A percentile compares a stretch with the other conserved stretches of the same genome.
Conservation (phyloP, 768 basidiomycete species). For the Amanita jacksonii region DNA sequence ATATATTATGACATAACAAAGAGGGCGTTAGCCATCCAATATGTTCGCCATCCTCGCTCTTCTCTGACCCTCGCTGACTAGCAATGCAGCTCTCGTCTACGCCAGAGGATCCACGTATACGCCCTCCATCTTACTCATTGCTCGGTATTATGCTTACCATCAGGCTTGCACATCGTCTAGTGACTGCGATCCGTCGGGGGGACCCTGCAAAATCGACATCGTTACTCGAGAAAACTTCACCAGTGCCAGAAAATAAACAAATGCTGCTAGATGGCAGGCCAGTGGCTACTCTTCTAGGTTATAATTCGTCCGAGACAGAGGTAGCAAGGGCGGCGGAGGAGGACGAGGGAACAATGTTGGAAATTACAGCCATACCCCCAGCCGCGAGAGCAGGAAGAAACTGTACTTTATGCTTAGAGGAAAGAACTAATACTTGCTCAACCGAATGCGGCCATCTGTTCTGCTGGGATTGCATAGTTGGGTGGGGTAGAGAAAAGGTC, state of each 20-base stretch:
- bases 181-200: slow-evolving; percentile 31
- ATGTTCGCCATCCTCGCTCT: slow-evolving; percentile 33
- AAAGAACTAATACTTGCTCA: slow-evolving; percentile 69
- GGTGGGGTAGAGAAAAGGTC: slow-evolving; percentile 86
- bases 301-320: slow-evolving; percentile 40
- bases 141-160: slow-evolving; percentile 65
- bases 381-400: slow-evolving; percentile 47
- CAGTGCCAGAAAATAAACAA: slow-evolving; percentile 20
- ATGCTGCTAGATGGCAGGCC: slow-evolving; percentile 51
- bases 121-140: slow-evolving; percentile 81
- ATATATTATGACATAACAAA: slow-evolving; percentile 69
- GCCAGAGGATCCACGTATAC: slow-evolving; percentile 58
- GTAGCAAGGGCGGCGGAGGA: slow-evolving; percentile 55
- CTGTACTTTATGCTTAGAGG: slow-evolving; percentile 81
- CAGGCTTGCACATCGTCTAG: slow-evolving; percentile 54
- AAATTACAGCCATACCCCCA: slow-evolving; percentile 45
- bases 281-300: slow-evolving; percentile 46
- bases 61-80: background rate
- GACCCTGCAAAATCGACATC: background rate
- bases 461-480: slow-evolving; percentile 84
- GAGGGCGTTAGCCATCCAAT: slow-evolving; percentile 55
- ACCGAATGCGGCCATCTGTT: slow-evolving; percentile 89
- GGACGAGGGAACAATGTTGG: slow-evolving; percentile 58
- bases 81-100: slow-evolving; percentile 58
- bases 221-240: slow-evolving; percentile 17